Conservation (phyloP, 371 early-diverging fungal genomes). For the Mucor mucedo region DNA sequence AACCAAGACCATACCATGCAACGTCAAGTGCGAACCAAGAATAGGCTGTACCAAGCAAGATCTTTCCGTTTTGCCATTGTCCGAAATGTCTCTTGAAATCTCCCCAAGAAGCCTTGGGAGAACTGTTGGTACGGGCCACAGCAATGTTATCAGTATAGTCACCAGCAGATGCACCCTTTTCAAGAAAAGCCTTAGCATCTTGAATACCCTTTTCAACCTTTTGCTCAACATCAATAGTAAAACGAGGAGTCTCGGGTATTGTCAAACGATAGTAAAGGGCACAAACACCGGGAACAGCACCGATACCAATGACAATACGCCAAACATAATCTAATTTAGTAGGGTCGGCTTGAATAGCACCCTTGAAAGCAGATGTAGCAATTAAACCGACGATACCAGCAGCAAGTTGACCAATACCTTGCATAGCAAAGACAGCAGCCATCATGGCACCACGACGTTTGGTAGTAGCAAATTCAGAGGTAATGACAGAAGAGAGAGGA, state of each 20-base stretch:
- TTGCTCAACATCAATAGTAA: slow-evolving; percentile 74
- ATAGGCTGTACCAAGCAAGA: slow-evolving; percentile 65
- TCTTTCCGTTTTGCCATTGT: slow-evolving; percentile 57
- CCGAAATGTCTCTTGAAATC: slow-evolving; percentile 69
- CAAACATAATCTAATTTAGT: slow-evolving; percentile 75
- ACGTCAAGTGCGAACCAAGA: slow-evolving; percentile 85
- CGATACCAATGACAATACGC: slow-evolving; percentile 75
- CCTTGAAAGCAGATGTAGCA: slow-evolving; percentile 60
- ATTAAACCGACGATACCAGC: slow-evolving; percentile 73
- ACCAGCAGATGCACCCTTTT: slow-evolving; percentile 38
- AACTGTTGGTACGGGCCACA: slow-evolving; percentile 21
- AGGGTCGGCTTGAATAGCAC: slow-evolving; percentile 56
- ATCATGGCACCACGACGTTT: slow-evolving; percentile 83
- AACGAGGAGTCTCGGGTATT: slow-evolving; percentile 88
- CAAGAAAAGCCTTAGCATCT: slow-evolving; percentile 57
- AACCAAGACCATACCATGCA: slow-evolving; percentile 86
- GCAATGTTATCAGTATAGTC: slow-evolving; percentile 40
- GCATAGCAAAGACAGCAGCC: slow-evolving; percentile 87
- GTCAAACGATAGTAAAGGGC: slow-evolving; percentile 78
- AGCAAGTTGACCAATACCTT: slow-evolving; percentile 80
- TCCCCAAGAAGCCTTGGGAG: slow-evolving; percentile 52
- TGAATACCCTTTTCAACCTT: slow-evolving; percentile 62
- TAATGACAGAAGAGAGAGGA: slow-evolving; percentile 79
- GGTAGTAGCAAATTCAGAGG: slow-evolving; percentile 81
- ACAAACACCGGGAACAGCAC: slow-evolving; percentile 70